Base-by-base conservation (phyloP, 495 filamentous ascomycete species). In the Aspergillus taichungensis region DNA sequence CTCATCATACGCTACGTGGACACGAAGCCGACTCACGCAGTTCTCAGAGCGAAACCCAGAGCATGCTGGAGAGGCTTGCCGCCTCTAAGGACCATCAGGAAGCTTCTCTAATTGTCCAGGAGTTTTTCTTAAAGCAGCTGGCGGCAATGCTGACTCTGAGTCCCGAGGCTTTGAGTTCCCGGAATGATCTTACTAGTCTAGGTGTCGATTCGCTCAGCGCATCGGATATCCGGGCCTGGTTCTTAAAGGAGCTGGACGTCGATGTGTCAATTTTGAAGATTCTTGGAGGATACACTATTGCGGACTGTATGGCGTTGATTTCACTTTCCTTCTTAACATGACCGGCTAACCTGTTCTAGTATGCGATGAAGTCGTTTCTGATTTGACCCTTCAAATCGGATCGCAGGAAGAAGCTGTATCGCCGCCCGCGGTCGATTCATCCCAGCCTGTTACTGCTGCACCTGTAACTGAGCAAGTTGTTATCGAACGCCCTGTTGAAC, bases 201-300 rank as follows among this genome's bases (percentile, higher is more conserved):
- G 35, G 45, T 3, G 37, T 49, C 10, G 46, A 44, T 44, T 49
- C 46, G 8, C 39, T 49, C 32, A 34, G 44, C 30, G 40, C 46
- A 13, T 41, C 34, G 10, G 46, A 49, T 10, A 43, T 49, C 40
- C 40, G 40, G 10, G 24, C 27, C 8, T 49, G 46, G 46, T 49
- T 49, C 40, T 49, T 34, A 29, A 49, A 45, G 38, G 35, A 49
- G 29, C 30, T 49, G 33, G 46, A 30, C 30, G 34, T 34, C 27
- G 46, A 49, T 49, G 30, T 49, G 9, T 34, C 46, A 11, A 31
- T 49, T 14, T n/a, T 49, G 29, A 44, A 49, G 30, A 37, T 49
- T 24, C 40, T 49, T 14, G 46, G 46, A 47, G 45, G 37, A 13
- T 11, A 37, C 30, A 47, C 37, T 28, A 47, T 40, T n/a, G 45